phyloP scores from a whole-genome alignment of 2,329 filamentous ascomycete genomes.

The Fusarium xyrophilum region DNA sequence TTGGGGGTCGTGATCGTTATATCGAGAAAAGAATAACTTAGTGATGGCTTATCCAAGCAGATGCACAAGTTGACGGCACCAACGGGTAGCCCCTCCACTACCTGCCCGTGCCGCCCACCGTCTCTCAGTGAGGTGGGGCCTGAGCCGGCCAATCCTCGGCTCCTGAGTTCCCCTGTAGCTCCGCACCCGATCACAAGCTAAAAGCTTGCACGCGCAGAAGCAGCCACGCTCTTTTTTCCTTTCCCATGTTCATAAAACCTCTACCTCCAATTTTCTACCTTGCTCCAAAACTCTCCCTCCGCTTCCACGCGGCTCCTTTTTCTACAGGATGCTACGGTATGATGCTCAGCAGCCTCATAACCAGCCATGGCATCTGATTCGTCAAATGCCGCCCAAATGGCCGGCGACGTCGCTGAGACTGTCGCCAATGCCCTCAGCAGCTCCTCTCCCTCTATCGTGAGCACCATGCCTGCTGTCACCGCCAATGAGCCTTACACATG shows the following conservation, averaged over 20 bases:
- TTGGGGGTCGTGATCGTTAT: not conserved
- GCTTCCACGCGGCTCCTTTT: constrained; percentile 36
- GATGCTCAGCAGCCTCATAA: constrained; percentile 41
- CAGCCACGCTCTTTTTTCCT: constrained; percentile 33
- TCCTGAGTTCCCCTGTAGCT: constrained; percentile 37
- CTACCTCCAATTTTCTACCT: constrained; percentile 24
- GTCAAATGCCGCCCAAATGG: constrained; percentile 48
- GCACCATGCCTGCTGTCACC: constrained; percentile 44
- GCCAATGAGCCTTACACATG: constrained; percentile 57
- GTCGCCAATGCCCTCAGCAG: constrained; percentile 45
- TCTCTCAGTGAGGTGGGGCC: constrained; percentile 26
- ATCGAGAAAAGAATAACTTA: not conserved
- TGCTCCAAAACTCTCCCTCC: constrained; percentile 23
- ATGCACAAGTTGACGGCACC: constrained; percentile 25
- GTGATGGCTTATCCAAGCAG: constrained; percentile 8
- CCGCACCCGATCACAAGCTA: constrained; percentile 41
- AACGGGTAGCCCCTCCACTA: constrained; percentile 35
- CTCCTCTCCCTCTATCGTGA: constrained; percentile 50
- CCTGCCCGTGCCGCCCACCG: constrained; percentile 11
- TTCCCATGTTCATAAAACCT: constrained; percentile 36
- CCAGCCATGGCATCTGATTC: constrained; percentile 52
- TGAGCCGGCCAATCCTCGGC: constrained; percentile 39
- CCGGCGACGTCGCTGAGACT: constrained; percentile 45
- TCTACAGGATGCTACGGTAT: constrained; percentile 49
- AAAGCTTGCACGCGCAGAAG: constrained; percentile 30